Conservation (phyloP, 257 asterid genomes). For the Solanum medicagineum region DNA sequence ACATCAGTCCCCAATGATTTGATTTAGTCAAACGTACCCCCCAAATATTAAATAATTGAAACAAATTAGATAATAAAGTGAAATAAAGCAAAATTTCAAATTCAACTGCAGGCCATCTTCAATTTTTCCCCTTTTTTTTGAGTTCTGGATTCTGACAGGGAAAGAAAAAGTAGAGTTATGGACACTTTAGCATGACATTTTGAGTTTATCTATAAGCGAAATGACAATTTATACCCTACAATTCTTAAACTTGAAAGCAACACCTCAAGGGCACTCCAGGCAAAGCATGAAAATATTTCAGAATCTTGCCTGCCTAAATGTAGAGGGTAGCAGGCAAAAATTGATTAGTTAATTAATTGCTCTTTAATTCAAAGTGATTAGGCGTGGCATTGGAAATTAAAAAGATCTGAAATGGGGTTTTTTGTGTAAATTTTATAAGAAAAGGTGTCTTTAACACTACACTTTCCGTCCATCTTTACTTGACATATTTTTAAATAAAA, state of each 20-base stretch:
- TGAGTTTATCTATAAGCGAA: not conserved
- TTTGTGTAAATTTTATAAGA: slow-evolving; percentile 16
- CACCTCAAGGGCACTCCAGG: slow-evolving; percentile 56
- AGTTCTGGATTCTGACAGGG: slow-evolving; percentile 26
- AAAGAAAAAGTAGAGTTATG: slow-evolving; percentile 29
- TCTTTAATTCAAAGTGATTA: slow-evolving; percentile 21
- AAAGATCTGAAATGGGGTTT: not conserved
- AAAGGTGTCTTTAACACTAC: slow-evolving; percentile 14
- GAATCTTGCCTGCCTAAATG: not conserved
- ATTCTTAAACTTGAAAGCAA: slow-evolving; percentile 22
- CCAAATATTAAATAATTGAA: not conserved
- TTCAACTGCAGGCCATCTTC: slow-evolving; percentile 7
- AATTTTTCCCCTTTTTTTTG: not conserved
- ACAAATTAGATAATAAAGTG: not conserved
- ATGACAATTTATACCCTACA: slow-evolving; percentile 26
- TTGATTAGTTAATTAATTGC: slow-evolving; percentile 15
- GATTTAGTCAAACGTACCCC: not conserved
- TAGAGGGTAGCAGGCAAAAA: not conserved
- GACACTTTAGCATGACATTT: slow-evolving; percentile 27
- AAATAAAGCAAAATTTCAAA: not conserved
- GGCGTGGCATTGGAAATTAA: slow-evolving; percentile 64
- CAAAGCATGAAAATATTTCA: slow-evolving; percentile 23
- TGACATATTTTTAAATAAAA: not conserved
- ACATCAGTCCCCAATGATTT: slow-evolving; percentile 9
- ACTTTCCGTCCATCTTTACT: not conserved